Percentiles rank a stretch among this genome's conserved stretches.
phyloP scores from a whole-genome alignment of 176 grass and related monocot genomes.

The Hyparrhenia diplandra region DNA sequence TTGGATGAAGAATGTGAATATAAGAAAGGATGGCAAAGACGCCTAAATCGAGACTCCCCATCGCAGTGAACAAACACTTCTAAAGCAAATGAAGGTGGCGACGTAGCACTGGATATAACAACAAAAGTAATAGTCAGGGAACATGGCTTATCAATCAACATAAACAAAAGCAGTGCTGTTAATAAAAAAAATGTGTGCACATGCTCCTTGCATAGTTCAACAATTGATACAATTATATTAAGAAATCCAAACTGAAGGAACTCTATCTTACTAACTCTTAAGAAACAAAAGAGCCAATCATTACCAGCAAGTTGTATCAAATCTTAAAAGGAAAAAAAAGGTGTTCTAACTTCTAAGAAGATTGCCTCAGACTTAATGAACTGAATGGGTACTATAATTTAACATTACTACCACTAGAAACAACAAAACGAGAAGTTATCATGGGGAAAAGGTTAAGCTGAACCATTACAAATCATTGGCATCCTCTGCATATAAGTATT shows the following conservation, averaged over 20 bases:
- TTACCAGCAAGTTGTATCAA: not conserved
- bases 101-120: slow-evolving; percentile 68
- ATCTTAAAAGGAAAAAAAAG: not conserved
- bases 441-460: not conserved
- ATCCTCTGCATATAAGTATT: no score
- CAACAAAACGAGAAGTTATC: not conserved
- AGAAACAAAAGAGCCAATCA: not conserved
- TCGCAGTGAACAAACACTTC: slow-evolving; percentile 96
- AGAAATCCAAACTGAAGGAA: slow-evolving; percentile 14
- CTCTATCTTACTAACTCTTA: not conserved
- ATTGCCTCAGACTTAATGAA: not conserved
- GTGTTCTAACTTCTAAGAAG: not conserved
- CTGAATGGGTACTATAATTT: not conserved
- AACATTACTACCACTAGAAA: not conserved
- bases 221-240: not conserved
- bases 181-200: not conserved
- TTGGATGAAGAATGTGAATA: slow-evolving; percentile 99
- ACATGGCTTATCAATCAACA: slow-evolving; percentile 5
- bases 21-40: slow-evolving; percentile 94
- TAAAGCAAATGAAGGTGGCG: slow-evolving; percentile 93
- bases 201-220: not conserved
- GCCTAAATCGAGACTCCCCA: slow-evolving; percentile 94
- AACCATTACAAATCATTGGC: not conserved
- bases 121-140: slow-evolving; percentile 15
- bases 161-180: not conserved